These are phyloP conservation scores for Penicillium robsamsonii DNA, from an alignment of 495 filamentous ascomycete genomes.

Conservation along the genomic window DNA sequence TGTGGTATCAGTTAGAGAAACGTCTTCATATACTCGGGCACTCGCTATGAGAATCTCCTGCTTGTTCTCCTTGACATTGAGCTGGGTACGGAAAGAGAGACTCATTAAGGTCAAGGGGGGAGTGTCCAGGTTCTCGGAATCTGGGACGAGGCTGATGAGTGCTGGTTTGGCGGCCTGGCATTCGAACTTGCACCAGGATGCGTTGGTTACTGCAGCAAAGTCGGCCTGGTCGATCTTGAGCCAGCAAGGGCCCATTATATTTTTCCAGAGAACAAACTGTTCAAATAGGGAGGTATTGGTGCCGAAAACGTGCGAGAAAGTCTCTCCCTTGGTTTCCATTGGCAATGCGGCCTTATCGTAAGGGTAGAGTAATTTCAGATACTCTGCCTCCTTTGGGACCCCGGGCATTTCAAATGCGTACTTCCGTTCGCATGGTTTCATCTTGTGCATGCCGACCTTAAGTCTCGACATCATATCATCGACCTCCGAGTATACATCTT, in stretches of 20 bases:
- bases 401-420: constrained; percentile 92
- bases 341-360: constrained; percentile 73
- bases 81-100: constrained; percentile 78
- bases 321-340: constrained; percentile 74
- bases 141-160: constrained; percentile 63
- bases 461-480: constrained; percentile 79
- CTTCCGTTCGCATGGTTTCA: constrained; percentile 83
- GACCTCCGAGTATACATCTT: constrained; percentile 86
- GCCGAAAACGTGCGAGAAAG: constrained; percentile 93
- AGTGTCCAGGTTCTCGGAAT: constrained; percentile 73
- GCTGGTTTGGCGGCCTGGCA: constrained; percentile 75
- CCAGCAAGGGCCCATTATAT: constrained; percentile 98
- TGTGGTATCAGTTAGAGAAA: constrained; percentile 83
- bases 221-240: constrained; percentile 81
- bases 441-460: constrained; percentile 84
- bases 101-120: constrained; percentile 94
- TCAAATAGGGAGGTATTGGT: constrained; percentile 93
- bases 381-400: constrained; percentile 84
- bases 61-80: constrained; percentile 93
- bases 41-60: constrained; percentile 91
- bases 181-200: constrained; percentile 96
- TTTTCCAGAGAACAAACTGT: constrained; percentile 97
- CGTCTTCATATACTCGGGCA: constrained; percentile 86
- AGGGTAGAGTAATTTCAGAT: constrained; percentile 90
- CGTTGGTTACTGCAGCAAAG: constrained; percentile 80